These are phyloP conservation scores for Fusarium anthophilum DNA, from an alignment of 2,329 filamentous ascomycete species.

Conservation along the genomic window DNA sequence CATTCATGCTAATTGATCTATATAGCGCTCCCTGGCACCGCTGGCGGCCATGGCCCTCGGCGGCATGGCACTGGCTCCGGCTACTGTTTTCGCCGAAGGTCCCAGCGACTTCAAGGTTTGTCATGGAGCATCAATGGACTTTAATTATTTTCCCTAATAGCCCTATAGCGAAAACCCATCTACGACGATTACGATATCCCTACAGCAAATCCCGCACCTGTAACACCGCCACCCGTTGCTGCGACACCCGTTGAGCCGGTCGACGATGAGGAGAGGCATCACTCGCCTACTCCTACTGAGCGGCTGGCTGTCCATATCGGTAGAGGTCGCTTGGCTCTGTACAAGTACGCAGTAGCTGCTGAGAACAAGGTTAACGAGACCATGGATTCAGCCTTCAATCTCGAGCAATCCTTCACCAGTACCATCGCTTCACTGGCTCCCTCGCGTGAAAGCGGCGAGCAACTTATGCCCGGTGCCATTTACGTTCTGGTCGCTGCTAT, in stretches of 20 bases:
- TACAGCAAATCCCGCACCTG: conserved; percentile 46
- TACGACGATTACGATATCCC: conserved; percentile 75
- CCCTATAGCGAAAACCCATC: conserved; percentile 71
- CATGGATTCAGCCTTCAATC: conserved; percentile 81
- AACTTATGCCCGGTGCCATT: conserved; percentile 86
- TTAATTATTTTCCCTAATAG: conserved; percentile 7
- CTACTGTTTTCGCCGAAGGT: conserved; percentile 62
- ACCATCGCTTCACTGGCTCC: conserved; percentile 91
- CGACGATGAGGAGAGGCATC: conserved; percentile 46
- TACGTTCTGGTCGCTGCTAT: conserved; percentile 95
- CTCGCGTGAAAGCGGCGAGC: conserved; percentile 84
- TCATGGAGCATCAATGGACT: background rate
- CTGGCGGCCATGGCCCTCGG: conserved; percentile 62
- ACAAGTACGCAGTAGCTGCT: conserved; percentile 75
- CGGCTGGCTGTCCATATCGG: conserved; percentile 86
- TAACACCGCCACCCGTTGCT: conserved; percentile 44
- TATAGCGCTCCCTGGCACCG: conserved; percentile 62
- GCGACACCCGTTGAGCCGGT: conserved; percentile 45
- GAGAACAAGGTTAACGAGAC: conserved; percentile 86
- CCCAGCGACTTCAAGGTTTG: conserved; percentile 50
- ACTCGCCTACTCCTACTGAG: conserved; percentile 83
- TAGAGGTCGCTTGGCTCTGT: conserved; percentile 80
- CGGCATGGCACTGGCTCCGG: conserved; percentile 58
- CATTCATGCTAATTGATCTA: conserved; percentile 43
- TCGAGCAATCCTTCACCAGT: conserved; percentile 89